Conservation (phyloP, 805 yeast genomes). For the Vanderwaltozyma verrucispora region DNA sequence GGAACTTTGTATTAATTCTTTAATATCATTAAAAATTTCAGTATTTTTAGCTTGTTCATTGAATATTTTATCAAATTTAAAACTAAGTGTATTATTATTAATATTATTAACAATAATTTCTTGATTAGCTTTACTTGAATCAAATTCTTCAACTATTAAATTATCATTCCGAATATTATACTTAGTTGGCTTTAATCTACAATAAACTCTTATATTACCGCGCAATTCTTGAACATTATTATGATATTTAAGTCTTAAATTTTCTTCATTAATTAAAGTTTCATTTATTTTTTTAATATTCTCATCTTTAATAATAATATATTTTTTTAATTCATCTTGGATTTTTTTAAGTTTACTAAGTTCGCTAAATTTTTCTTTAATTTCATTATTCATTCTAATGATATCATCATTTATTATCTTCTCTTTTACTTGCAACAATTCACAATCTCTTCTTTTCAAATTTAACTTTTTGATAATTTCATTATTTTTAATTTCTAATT, state of each 20-base stretch:
- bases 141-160: constrained; percentile 24
- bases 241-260: constrained; percentile 52
- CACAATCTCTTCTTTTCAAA: too few species aligned
- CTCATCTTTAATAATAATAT: constrained; percentile 8
- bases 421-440: too few species aligned
- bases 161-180: constrained; percentile 8
- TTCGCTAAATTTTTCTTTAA: neutral
- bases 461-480: too few species aligned
- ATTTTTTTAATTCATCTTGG: neutral
- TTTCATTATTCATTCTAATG: neutral
- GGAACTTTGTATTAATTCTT: constrained; percentile 77
- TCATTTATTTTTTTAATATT: constrained; percentile 23
- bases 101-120: constrained; percentile 9
- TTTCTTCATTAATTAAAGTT: constrained; percentile 36
- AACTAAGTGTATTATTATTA: constrained; percentile 20
- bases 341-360: neutral
- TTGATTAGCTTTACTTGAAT: constrained; percentile 22
- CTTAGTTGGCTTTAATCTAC: constrained; percentile 36
- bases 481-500: neutral
- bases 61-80: constrained; percentile 75
- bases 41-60: constrained; percentile 40
- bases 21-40: constrained; percentile 71
- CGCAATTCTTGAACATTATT: constrained; percentile 73
- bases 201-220: constrained; percentile 87
- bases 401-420: too few species aligned